These are phyloP conservation scores for Waltergamsia citrina DNA, from an alignment of 2,329 filamentous ascomycete species.

Conservation along the genomic window DNA sequence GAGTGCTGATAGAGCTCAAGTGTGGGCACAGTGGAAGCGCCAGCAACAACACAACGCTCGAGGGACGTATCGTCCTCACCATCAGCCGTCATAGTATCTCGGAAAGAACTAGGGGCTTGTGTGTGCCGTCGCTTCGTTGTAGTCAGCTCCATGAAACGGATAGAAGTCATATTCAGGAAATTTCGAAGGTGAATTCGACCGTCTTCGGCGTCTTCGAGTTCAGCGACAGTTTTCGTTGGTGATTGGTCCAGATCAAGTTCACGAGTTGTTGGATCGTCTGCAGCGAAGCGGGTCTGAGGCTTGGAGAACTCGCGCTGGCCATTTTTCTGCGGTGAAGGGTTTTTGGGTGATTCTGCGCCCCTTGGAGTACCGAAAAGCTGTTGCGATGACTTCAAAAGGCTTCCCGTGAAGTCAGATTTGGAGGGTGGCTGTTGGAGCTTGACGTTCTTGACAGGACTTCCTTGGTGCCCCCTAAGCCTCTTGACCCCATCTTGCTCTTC, in stretches of 20 bases:
- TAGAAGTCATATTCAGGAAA: slow-evolving; percentile 90
- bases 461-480: slow-evolving; percentile 60
- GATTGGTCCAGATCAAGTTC: slow-evolving; percentile 34
- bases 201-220: slow-evolving; percentile 39
- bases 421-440: slow-evolving; percentile 60
- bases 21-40: slow-evolving; percentile 85
- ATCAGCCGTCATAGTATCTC: slow-evolving; percentile 28
- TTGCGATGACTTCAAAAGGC: slow-evolving; percentile 38
- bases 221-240: slow-evolving; percentile 26
- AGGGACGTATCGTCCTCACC: slow-evolving; percentile 47
- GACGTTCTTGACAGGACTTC: slow-evolving; percentile 69
- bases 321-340: slow-evolving; percentile 37
- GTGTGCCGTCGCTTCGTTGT: slow-evolving; percentile 90
- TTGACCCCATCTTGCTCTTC: slow-evolving; percentile 55
- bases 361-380: slow-evolving; percentile 32
- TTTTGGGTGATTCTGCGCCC: slow-evolving; percentile 27
- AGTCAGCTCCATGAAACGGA: slow-evolving; percentile 97
- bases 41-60: slow-evolving; percentile 76
- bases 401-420: slow-evolving; percentile 57
- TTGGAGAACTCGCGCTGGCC: slow-evolving; percentile 44
- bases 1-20: slow-evolving; percentile 93
- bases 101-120: slow-evolving; percentile 45
- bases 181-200: slow-evolving; percentile 72
- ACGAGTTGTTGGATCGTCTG: slow-evolving; percentile 33
- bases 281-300: slow-evolving; percentile 42